A percentile compares a stretch with the other conserved stretches of the same genome.
Evolutionary conservation across 495 filamentous ascomycete genomes (phyloP).

Genomic region (Cercophora sp.): DNA sequence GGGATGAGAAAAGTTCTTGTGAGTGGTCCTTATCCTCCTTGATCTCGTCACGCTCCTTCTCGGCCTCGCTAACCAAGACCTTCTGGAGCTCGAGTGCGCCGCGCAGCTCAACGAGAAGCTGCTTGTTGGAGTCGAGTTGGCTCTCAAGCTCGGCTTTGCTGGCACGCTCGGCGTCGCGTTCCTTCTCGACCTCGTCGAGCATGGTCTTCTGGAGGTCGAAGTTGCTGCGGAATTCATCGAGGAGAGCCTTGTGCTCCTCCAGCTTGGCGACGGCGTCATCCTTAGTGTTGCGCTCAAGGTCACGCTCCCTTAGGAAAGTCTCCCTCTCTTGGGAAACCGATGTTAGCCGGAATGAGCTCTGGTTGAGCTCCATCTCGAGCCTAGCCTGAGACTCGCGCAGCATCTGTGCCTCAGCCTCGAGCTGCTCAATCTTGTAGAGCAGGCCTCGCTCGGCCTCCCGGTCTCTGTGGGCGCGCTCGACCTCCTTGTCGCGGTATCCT

Average conservation of each 20-base stretch:
- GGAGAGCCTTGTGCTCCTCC: conserved; percentile 37
- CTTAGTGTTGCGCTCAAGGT: conserved; percentile 22
- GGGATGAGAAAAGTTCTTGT: conserved; percentile 26
- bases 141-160: conserved; percentile 19
- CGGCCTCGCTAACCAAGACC: conserved; percentile 33
- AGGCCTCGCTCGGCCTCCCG: conserved; percentile 28
- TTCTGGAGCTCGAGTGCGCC: conserved; percentile 34
- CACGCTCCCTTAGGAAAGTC: conserved; percentile 29
- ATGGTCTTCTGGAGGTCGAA: conserved; percentile 33
- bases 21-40: conserved; percentile 27
- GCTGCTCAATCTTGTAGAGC: conserved; percentile 36
- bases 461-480: no score
- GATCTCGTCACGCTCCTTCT: conserved; percentile 38
- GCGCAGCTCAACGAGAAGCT: conserved; percentile 37
- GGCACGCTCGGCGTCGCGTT: conserved; percentile 23
- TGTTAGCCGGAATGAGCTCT: conserved; percentile 18
- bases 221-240: conserved; percentile 42
- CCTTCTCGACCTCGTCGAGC: conserved; percentile 32
- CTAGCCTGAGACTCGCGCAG: conserved; percentile 33
- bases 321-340: conserved; percentile 12
- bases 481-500: no score
- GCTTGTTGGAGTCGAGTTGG: conserved; percentile 34
- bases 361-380: conserved; percentile 31
- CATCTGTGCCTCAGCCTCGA: conserved; percentile 36
- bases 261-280: conserved; percentile 21